Percentiles rank a stretch among this genome's conserved stretches.
phyloP scores from a whole-genome alignment of 305 asterid genomes.

The Petunia hybrid region DNA sequence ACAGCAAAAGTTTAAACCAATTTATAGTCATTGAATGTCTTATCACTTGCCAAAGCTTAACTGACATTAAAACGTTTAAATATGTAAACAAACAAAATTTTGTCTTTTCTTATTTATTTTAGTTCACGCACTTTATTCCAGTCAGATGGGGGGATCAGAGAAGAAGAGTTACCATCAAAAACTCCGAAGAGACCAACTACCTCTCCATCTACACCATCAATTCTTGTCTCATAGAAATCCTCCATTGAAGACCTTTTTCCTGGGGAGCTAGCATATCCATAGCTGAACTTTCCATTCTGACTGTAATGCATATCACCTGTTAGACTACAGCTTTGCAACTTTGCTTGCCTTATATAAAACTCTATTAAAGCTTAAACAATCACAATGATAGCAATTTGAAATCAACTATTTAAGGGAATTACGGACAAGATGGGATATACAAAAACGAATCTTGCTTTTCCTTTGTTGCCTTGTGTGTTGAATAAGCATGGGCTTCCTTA shows the following conservation, averaged over 20 bases:
- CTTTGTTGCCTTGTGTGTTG: too few relatives aligned
- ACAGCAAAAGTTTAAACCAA: neutral
- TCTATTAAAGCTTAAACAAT: neutral
- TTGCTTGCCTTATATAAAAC: neutral
- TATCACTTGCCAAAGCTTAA: neutral
- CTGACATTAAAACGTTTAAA: neutral
- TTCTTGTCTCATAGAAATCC: slow-evolving; percentile 97
- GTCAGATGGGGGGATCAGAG: slow-evolving; percentile 33
- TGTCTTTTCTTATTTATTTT: neutral
- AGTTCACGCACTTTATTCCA: slow-evolving; percentile 14
- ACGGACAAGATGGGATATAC: neutral
- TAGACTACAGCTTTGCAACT: slow-evolving; percentile 34
- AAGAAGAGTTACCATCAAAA: slow-evolving; percentile 70
- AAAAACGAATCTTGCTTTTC: neutral
- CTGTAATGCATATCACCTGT: slow-evolving; percentile 45
- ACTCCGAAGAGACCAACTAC: slow-evolving; percentile 96
- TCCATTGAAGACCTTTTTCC: slow-evolving; percentile 99
- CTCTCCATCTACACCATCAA: slow-evolving; percentile 95
- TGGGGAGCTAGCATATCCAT: slow-evolving; percentile 95
- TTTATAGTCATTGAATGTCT: slow-evolving; percentile 4
- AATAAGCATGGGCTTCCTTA: neutral
- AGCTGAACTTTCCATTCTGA: slow-evolving; percentile 91
- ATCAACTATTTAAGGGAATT: neutral
- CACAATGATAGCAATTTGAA: neutral
- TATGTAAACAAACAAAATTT: neutral